Conservation (phyloP, 805 yeast species). For the Komagataella pastoris region DNA sequence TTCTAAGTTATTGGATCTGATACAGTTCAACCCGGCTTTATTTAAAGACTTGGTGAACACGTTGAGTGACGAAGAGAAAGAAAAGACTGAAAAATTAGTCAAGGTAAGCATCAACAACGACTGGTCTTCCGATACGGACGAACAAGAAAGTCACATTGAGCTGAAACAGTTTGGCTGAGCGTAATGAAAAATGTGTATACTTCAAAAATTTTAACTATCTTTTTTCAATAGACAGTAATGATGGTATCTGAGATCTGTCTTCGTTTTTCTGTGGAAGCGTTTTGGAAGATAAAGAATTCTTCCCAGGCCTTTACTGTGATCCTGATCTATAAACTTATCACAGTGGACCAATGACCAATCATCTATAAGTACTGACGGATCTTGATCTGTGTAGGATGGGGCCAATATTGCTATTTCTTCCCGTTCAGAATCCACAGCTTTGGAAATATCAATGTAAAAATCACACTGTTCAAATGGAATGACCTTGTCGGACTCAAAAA, state of each 20-base stretch:
- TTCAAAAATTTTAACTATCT: background rate
- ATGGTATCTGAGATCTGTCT: background rate
- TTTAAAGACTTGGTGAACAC: constrained; percentile 34
- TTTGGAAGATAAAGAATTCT: constrained; percentile 39
- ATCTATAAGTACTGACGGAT: constrained; percentile 6
- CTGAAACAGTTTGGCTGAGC: constrained; percentile 31
- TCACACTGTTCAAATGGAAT: constrained; percentile 41
- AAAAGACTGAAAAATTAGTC: constrained; percentile 28
- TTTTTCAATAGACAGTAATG: background rate
- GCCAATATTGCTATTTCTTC: constrained; percentile 24
- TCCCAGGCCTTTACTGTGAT: constrained; percentile 38
- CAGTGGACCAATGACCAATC: constrained; percentile 40
- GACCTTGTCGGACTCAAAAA: constrained; percentile 48
- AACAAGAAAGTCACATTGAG: constrained; percentile 27
- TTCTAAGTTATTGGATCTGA: constrained; percentile 31
- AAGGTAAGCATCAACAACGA: constrained; percentile 9
- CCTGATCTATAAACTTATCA: constrained; percentile 36
- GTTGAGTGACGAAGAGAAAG: constrained; percentile 26
- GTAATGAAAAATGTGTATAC: background rate
- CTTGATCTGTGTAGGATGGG: background rate
- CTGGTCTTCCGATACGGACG: constrained; percentile 4
- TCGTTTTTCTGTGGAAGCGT: background rate
- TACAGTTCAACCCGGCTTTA: constrained; percentile 25
- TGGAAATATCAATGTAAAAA: constrained; percentile 53
- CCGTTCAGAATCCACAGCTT: constrained; percentile 26